Evolutionary conservation across 352 stramenopile species (phyloP).

Genomic region (Globisporangium paddicum): DNA sequence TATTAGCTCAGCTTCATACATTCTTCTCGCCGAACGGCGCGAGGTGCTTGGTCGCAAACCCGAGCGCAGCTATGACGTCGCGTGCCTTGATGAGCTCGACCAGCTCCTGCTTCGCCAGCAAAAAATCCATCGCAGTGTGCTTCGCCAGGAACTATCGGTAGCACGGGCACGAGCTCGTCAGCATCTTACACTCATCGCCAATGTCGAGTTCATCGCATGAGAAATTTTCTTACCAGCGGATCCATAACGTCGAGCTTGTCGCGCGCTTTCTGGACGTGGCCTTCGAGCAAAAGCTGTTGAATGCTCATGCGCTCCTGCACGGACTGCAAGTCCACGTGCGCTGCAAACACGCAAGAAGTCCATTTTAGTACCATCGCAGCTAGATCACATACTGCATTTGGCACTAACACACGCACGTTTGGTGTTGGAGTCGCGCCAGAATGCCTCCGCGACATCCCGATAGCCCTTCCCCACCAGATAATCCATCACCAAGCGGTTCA

Average conservation of each 20-base stretch:
- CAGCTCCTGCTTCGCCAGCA: constrained; percentile 77
- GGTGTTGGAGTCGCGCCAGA: constrained; percentile 63
- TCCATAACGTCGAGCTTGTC: constrained; percentile 52
- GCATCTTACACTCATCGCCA: too few species aligned
- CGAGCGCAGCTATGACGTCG: constrained; percentile 56
- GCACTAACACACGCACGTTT: constrained; percentile 40
- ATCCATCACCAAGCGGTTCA: constrained; percentile 80
- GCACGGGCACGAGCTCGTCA: background rate
- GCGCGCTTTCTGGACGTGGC: constrained; percentile 53
- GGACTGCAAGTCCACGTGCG: constrained; percentile 65
- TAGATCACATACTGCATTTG: background rate
- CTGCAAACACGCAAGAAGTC: constrained; percentile 17
- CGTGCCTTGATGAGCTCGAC: constrained; percentile 74
- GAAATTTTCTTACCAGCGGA: constrained; percentile 22
- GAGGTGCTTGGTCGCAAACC: constrained; percentile 69
- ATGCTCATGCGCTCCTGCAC: constrained; percentile 72
- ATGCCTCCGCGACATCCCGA: constrained; percentile 68
- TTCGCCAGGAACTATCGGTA: constrained; percentile 43
- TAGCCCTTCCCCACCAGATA: constrained; percentile 81
- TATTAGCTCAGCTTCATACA: constrained; percentile 17
- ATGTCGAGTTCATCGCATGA: background rate
- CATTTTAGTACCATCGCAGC: background rate
- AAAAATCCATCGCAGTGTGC: constrained; percentile 59
- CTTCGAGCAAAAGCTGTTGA: constrained; percentile 59
- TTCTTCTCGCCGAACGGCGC: constrained; percentile 72